A percentile compares a stretch with the other conserved stretches of the same genome.
Evolutionary conservation across 257 asterid genomes (phyloP).

Genomic region (Thymus quinquecostatus): DNA sequence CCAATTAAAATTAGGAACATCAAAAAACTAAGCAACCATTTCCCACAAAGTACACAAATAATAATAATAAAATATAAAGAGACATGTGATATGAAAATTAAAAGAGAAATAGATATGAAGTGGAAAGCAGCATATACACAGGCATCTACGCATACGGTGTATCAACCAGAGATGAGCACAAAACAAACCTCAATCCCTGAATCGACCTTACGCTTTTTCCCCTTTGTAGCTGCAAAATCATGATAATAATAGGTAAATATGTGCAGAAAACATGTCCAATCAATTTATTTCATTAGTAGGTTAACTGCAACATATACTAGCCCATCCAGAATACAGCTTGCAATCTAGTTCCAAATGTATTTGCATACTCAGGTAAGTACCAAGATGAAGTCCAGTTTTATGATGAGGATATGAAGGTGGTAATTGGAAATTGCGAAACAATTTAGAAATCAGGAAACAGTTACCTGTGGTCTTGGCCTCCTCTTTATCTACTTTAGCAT

Average conservation of each 20-base stretch:
- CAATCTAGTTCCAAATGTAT: slow-evolving; percentile 4
- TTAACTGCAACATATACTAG: slow-evolving; percentile 7
- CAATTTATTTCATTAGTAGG: slow-evolving; percentile 14
- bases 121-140: slow-evolving; percentile 1
- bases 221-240: slow-evolving; percentile 64
- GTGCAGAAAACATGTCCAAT: slow-evolving; percentile 21
- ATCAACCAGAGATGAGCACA: slow-evolving; percentile 19
- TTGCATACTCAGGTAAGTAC: slow-evolving; percentile 19
- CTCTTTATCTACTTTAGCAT: slow-evolving; percentile 68
- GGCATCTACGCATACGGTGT: neutral
- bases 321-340: slow-evolving; percentile 2
- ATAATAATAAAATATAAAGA: neutral
- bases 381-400: slow-evolving; percentile 11
- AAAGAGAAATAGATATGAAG: slow-evolving; percentile 6
- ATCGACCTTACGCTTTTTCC: slow-evolving; percentile 83
- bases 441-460: slow-evolving; percentile 19
- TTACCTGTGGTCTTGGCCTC: slow-evolving; percentile 60
- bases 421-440: slow-evolving; percentile 21
- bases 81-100: neutral
- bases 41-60: slow-evolving; percentile 6
- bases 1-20: neutral
- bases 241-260: slow-evolving; percentile 24
- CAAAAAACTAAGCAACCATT: neutral
- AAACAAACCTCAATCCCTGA: slow-evolving; percentile 67
- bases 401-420: slow-evolving; percentile 19